Evolutionary conservation across 495 filamentous ascomycete species (phyloP), one percentile per base, ranked within the genome.

Genomic region (Schizothecium vesticola): DNA sequence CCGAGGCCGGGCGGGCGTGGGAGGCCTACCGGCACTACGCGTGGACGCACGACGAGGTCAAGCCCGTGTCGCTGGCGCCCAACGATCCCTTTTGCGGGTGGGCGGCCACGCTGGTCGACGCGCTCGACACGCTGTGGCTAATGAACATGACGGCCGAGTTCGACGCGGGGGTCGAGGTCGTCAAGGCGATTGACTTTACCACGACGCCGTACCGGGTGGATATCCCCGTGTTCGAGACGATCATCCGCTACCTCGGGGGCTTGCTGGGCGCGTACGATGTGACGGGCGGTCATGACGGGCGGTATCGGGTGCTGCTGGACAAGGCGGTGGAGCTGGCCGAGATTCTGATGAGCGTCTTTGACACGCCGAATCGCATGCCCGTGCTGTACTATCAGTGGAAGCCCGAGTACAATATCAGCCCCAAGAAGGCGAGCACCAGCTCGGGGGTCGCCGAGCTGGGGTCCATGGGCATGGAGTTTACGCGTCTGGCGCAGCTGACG

Each of bases 341-440:
- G 72, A 85, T 99, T 29, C 74, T 99, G 61, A 96, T 96, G 81
- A 89, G 92, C 57, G 89, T 91, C 13, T 99, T 99, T 77, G 95
- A 99, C 78, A 98, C 95, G 9, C 94, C 95, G 0, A 99, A 99
- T 75, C 87, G 94, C 66, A 96, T 99, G 93, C 95, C 95, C 13
- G 76, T 91, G 22, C 87, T 95, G 3, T 94, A 89, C 77, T 97
- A 96, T 78, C 83, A 86, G 59, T 97, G 93, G 93, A 86, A 87
- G 36, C 92, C 93, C 26, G 80, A 82, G 13, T 87, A 84, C 71
- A 87, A 86, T 62, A 84, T 83, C 36, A 83, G 88, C 63, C 87
- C 87, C 12, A 90, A 91, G 72, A 85, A 86, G 43, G 92, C 92
- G 0, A 84, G 83, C 69, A 80, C 76, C 19, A 80, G 82, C 64